A percentile compares a stretch with the other conserved stretches of the same genome.
These are phyloP conservation scores for Sodiomyces alkalinus DNA, from an alignment of 2,329 filamentous ascomycete species.

Conservation along the genomic window DNA sequence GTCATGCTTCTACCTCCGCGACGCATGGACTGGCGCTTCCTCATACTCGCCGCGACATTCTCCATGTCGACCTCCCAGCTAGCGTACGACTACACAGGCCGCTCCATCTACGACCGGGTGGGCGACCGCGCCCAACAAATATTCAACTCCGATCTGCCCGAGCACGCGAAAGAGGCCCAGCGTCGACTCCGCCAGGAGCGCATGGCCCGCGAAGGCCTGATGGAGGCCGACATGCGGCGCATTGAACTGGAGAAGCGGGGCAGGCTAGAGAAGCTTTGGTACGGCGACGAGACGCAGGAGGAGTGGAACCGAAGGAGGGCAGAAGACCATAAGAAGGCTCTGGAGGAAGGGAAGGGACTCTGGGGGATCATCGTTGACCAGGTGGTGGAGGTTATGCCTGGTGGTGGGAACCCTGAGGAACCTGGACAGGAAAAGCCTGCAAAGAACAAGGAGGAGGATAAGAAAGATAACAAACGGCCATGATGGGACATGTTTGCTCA, in stretches of 20 bases:
- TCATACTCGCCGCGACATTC: conserved; percentile 32
- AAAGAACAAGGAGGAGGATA: conserved; percentile 15
- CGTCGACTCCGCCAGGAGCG: conserved; percentile 23
- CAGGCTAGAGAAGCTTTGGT: conserved; percentile 36
- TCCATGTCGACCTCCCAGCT: conserved; percentile 40
- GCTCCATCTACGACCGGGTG: conserved; percentile 33
- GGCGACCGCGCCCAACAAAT: conserved; percentile 26
- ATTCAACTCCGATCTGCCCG: conserved; percentile 38
- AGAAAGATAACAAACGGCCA: conserved; percentile 5
- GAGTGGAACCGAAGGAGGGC: conserved; percentile 38
- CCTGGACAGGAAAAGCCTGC: no score
- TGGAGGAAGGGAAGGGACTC: conserved; percentile 40
- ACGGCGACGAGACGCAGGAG: conserved; percentile 35
- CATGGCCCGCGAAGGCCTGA: conserved; percentile 8
- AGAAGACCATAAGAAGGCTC: conserved; percentile 33
- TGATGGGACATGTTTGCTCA: background rate
- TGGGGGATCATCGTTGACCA: conserved; percentile 41
- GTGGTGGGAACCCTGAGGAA: conserved; percentile 13
- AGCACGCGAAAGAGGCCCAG: conserved; percentile 33
- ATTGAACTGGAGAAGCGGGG: conserved; percentile 12
- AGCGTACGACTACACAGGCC: conserved; percentile 39
- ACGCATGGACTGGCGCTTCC: conserved; percentile 32
- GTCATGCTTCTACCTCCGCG: conserved; percentile 36
- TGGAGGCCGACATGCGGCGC: conserved; percentile 11
- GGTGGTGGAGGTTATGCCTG: conserved; percentile 32